Evolutionary conservation across 139 green algal genomes (phyloP).

Genomic region (Chlamydomonas schloesseri): DNA sequence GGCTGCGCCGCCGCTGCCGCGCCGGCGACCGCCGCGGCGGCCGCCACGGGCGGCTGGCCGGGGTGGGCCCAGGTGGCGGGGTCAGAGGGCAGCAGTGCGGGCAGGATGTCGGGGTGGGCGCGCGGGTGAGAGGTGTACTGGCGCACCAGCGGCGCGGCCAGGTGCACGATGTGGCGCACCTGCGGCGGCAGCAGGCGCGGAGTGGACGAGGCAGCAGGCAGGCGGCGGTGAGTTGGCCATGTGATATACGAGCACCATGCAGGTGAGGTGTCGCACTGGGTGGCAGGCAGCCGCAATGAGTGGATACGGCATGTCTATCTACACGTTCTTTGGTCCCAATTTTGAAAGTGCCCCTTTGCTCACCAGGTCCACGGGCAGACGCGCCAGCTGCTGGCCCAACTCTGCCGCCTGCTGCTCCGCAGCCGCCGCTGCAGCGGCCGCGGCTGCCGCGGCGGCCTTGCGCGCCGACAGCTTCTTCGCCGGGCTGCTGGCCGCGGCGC

Average conservation of each 20-base stretch:
- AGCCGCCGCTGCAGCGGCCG: not conserved
- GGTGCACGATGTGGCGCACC: conserved; percentile 36
- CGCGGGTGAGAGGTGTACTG: conserved; percentile 10
- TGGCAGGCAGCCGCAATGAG: too few relatives aligned
- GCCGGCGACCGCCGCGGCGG: too few relatives aligned
- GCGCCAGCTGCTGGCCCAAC: not conserved
- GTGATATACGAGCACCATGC: too few relatives aligned
- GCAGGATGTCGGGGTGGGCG: conserved; percentile 27
- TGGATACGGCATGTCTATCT: too few relatives aligned
- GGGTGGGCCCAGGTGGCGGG: not conserved
- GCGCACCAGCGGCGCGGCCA: not conserved
- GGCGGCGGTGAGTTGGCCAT: too few relatives aligned
- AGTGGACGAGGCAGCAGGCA: too few relatives aligned
- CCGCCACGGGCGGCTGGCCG: too few relatives aligned
- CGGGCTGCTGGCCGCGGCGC: not conserved
- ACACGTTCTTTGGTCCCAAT: too few relatives aligned
- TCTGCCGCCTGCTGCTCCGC: not conserved
- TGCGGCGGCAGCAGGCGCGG: not conserved
- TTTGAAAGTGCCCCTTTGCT: too few relatives aligned
- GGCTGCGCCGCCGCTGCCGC: too few relatives aligned
- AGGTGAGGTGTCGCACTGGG: too few relatives aligned
- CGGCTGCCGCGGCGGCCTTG: not conserved
- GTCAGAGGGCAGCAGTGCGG: conserved; percentile 13
- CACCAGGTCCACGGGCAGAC: conserved; percentile 25
- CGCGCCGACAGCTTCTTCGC: too few relatives aligned